Base-by-base conservation (phyloP, 164 flowering plant genomes). In the Platanus orientalis region DNA sequence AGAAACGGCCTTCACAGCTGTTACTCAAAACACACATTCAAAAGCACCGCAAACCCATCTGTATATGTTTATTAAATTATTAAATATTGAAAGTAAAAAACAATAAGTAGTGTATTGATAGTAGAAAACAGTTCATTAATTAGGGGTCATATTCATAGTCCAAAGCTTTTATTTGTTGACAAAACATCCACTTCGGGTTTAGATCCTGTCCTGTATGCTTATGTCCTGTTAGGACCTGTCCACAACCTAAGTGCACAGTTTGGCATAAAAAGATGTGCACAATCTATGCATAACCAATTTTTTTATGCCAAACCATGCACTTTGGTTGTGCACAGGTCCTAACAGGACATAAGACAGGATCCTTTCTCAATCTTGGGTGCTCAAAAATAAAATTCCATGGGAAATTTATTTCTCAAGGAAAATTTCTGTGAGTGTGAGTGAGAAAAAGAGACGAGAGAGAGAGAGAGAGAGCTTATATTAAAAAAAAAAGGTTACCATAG, bases 1-100 rank as follows among this genome's bases (percentile, higher is more conserved):
- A 61, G 67, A 75, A 71, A 75, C 75, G 64, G 72, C 68, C 75
- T 60, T 63, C 69, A 64, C 72, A 75, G 74, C 74, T 74, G 72
- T 71, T 66, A 62, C 65, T 45, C 58, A 42, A 27, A 54, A n/a
- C n/a, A 58, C 62, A 23, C 65, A 29, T 64, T 62, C 71, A 66
- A 67, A 71, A 54, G 56, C 67, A 63, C 17, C 34, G 10, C 30
- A 61, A 60, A 28, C 50, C 39, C 30, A 25, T 55, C 32, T 50
- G 3, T 61, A 45, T 50, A 32, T 34, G 21, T 30, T 5, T 23
- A 25, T 42, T 40, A 9, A 59, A 59, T 39, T 24, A 44, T 21
- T 21, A 1, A 21, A 23, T 59, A 39, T 44, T 24, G 29, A 44
- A 44, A 27, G 34, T 45, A 11, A 42, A 2, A 12, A 19, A 44